These are phyloP conservation scores for Suhomyces taliae DNA, from an alignment of 1,139 yeast genomes.

Conservation along the genomic window DNA sequence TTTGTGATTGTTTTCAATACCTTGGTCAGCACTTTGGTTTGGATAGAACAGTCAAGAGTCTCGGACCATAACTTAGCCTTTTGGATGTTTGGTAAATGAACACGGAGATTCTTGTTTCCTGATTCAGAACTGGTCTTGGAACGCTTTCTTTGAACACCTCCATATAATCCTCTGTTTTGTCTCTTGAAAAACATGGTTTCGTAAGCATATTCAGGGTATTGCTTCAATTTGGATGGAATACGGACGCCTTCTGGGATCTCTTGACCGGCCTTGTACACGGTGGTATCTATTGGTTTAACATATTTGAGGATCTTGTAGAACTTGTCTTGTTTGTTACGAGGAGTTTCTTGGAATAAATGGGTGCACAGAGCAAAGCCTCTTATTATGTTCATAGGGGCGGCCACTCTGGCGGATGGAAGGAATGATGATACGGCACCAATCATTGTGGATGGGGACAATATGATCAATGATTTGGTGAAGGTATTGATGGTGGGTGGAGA, in stretches of 20 bases:
- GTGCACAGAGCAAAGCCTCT: constrained; percentile 6
- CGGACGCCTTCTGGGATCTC: constrained; percentile 27
- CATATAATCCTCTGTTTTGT: constrained; percentile 84
- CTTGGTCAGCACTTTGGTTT: constrained; percentile 69
- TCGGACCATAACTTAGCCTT: constrained; percentile 83
- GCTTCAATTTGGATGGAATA: constrained; percentile 49
- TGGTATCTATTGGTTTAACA: constrained; percentile 38
- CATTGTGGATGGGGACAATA: constrained; percentile 1
- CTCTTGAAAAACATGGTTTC: constrained; percentile 77
- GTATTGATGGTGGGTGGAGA: neutral
- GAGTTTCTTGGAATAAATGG: constrained; percentile 12
- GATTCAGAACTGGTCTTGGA: constrained; percentile 79
- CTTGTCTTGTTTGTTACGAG: constrained; percentile 18
- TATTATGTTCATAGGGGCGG: constrained; percentile 3
- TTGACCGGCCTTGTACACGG: constrained; percentile 40
- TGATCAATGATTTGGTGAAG: neutral
- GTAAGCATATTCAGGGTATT: constrained; percentile 78
- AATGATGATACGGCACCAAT: constrained; percentile 7
- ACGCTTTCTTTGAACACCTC: constrained; percentile 78
- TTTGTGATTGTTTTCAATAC: constrained; percentile 83
- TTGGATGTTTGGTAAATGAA: constrained; percentile 81
- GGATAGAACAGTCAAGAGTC: constrained; percentile 55
- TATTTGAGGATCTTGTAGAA: constrained; percentile 44
- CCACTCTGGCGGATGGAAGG: constrained; percentile 1
- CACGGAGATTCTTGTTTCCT: constrained; percentile 71